Evolutionary conservation across 73 alveolate genomes (phyloP), one percentile per base, ranked within the genome.

Genomic region (Paramecium caudatum): DNA sequence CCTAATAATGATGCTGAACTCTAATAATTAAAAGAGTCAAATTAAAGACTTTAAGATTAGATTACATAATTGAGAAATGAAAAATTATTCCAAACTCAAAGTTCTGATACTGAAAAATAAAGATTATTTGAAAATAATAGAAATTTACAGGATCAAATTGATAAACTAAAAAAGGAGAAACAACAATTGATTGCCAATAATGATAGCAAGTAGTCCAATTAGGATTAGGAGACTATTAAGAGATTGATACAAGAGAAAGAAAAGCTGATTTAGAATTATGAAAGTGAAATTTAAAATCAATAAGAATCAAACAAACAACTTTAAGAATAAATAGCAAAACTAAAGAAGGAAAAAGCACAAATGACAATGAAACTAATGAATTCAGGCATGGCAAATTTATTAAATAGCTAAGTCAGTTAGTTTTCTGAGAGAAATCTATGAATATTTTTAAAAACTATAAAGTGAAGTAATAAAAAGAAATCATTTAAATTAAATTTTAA

Each of bases 341-440:
- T 55, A 55, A 55, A 55, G 23, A 55, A 55, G 30, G 80, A 55
- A 23, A 55, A 55, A 23, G 80, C 80, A 8, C 17, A 55, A 5
- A 55, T 55, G 80, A 55, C 46, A 2, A 55, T 55, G 46, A 55
- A 55, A 55, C 13, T 55, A 55, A 55, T 55, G 80, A 37, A 55
- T 55, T 55, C 80, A 27, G 80, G 80, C 1, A 55, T 55, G 30
- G 80, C 80, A 19, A 55, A 55, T 55, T 43, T 55, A 27, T 19
- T 55, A 8, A 55, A 10, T 55, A 55, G 80, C 30, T 55, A 55
- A 23, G 80, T 55, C 10, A 12, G 32, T 3, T 23, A 21, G 12
- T 17, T 27, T 23, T 21, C 23, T 27, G 80, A 55, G 1, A 23
- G 30, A 55, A 23, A 7, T 23, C 3, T 10, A 55, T 55, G 80